Evolutionary conservation across 1,139 yeast genomes (phyloP).

Genomic region (Debaryomycetaceae sp.): DNA sequence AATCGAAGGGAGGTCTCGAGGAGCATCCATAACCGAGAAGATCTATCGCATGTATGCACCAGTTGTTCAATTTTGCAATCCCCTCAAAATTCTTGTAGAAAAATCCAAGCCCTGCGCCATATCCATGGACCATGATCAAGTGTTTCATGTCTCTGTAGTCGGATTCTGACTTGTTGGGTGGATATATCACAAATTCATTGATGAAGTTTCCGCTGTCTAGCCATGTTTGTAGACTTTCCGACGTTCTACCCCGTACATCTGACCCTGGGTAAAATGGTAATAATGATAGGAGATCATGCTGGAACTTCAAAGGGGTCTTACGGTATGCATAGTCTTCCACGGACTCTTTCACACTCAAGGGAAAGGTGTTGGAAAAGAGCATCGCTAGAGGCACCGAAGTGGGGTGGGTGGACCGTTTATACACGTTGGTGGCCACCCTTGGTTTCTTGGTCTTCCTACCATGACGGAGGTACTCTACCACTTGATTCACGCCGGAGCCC

Average conservation of each 20-base stretch:
- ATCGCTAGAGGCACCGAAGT: constrained; percentile 57
- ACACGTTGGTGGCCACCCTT: constrained; percentile 8
- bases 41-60: constrained; percentile 73
- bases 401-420: constrained; percentile 55
- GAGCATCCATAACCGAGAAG: constrained; percentile 77
- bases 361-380: constrained; percentile 53
- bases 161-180: constrained; percentile 30
- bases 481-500: not conserved
- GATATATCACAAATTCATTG: constrained; percentile 61
- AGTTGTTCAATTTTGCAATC: constrained; percentile 32
- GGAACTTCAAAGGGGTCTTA: constrained; percentile 43
- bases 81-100: constrained; percentile 58
- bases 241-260: constrained; percentile 28
- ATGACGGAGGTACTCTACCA: not conserved
- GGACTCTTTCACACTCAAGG: constrained; percentile 52
- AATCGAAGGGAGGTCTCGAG: constrained; percentile 54
- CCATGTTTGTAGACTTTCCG: constrained; percentile 31
- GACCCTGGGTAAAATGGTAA: constrained; percentile 38
- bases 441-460: not conserved
- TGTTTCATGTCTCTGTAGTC: constrained; percentile 39
- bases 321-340: constrained; percentile 45
- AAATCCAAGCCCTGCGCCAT: constrained; percentile 77
- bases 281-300: constrained; percentile 46
- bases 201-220: constrained; percentile 44
- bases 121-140: constrained; percentile 68